Evolutionary conservation across 169 alveolate genomes (phyloP).

Genomic region (Cryptosporidium meleagridis): DNA sequence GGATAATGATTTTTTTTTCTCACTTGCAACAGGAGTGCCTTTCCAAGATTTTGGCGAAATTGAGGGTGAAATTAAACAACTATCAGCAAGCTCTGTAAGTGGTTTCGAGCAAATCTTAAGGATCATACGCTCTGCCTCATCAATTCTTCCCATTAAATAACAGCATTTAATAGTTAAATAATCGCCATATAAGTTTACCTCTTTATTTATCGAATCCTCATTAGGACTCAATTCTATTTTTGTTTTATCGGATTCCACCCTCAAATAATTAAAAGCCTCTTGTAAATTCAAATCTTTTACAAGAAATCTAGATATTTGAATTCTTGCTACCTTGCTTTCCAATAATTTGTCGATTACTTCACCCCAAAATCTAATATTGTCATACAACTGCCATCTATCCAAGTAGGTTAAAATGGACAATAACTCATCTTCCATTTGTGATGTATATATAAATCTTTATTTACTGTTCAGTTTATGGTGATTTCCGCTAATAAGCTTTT

Average conservation of each 20-base stretch:
- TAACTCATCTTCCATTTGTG: conserved; percentile 33
- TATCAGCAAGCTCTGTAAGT: conserved; percentile 29
- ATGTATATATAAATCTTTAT: background rate
- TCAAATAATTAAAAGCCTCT: conserved; percentile 51
- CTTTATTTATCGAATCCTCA: background rate
- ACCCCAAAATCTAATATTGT: conserved; percentile 51
- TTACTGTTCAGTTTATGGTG: background rate
- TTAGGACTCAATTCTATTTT: background rate
- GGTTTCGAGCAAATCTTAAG: conserved; percentile 22
- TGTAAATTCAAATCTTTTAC: conserved; percentile 32
- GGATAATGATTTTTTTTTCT: conserved; percentile 51
- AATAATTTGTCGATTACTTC: conserved; percentile 29
- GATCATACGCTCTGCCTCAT: conserved; percentile 53
- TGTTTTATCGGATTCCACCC: conserved; percentile 12
- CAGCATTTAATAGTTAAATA: conserved; percentile 42
- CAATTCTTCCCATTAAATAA: conserved; percentile 31
- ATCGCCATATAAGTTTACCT: conserved; percentile 27
- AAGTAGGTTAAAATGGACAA: conserved; percentile 19
- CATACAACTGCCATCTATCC: conserved; percentile 57
- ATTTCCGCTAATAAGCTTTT: background rate
- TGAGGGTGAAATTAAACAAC: conserved; percentile 50
- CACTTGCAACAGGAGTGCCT: conserved; percentile 62
- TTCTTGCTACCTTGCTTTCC: conserved; percentile 41
- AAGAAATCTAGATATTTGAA: conserved; percentile 22
- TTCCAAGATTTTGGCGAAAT: conserved; percentile 73